Conservation (phyloP, 164 flowering plant genomes). For the Chimonanthus praecox region DNA sequence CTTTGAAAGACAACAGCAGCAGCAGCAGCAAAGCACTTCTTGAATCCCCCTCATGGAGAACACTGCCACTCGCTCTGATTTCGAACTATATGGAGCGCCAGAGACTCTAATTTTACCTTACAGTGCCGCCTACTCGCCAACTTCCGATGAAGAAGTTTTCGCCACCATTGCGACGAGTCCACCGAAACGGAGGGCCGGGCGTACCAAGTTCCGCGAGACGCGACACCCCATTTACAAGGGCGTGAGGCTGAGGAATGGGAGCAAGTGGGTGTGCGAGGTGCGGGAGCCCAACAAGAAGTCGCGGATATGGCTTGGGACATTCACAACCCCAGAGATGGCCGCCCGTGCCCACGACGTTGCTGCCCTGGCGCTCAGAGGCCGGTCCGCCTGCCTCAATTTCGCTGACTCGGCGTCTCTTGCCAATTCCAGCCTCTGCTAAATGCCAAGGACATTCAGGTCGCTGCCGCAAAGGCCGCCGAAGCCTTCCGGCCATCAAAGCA, state of each 20-base stretch:
- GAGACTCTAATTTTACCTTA: not conserved
- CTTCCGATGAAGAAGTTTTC: slow-evolving; percentile 23
- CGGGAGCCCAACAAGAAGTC: slow-evolving; percentile 62
- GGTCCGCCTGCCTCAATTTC: slow-evolving; percentile 21
- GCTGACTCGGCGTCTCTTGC: slow-evolving; percentile 19
- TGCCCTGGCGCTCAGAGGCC: slow-evolving; percentile 42
- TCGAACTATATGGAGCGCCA: not conserved
- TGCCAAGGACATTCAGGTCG: slow-evolving; percentile 15
- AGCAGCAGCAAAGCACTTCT: too few relatives aligned
- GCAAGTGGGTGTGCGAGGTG: slow-evolving; percentile 67
- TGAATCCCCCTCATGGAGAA: too few relatives aligned
- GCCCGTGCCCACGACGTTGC: slow-evolving; percentile 72
- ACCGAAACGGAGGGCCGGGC: slow-evolving; percentile 55
- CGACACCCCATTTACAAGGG: slow-evolving; percentile 64
- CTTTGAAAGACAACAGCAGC: too few relatives aligned
- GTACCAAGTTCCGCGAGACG: slow-evolving; percentile 54
- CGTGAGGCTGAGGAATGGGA: slow-evolving; percentile 40
- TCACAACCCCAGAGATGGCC: slow-evolving; percentile 57
- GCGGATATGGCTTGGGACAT: slow-evolving; percentile 68
- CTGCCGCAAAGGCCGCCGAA: slow-evolving; percentile 17
- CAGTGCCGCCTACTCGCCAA: not conserved
- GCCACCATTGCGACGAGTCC: slow-evolving; percentile 32
- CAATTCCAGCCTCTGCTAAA: slow-evolving; percentile 13
- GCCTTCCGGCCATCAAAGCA: slow-evolving; percentile 4
- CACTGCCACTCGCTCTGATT: not conserved